Percentiles rank a stretch among this genome's conserved stretches.
Conservation (phyloP, 2,329 filamentous ascomycete genomes). For the Teratosphaeria nubilosa region DNA sequence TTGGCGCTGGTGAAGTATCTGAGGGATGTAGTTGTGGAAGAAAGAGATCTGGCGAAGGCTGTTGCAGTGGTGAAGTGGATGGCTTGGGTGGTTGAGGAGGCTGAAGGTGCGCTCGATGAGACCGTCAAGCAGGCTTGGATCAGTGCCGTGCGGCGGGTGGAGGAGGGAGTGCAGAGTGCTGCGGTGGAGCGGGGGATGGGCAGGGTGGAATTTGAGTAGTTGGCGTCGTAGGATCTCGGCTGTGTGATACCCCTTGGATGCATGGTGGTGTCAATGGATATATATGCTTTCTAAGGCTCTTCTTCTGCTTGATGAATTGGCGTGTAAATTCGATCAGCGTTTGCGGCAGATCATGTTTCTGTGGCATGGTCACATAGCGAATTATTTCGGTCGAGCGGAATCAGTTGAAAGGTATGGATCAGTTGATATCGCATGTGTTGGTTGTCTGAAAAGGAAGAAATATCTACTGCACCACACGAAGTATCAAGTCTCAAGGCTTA, state of each 20-base stretch:
- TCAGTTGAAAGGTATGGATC: too few species aligned
- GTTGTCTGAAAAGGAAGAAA: too few species aligned
- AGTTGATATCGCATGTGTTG: too few species aligned
- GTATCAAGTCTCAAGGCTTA: too few species aligned
- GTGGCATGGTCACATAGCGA: too few species aligned
- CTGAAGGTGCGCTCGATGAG: slow-evolving; percentile 16
- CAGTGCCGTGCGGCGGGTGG: slow-evolving; percentile 30
- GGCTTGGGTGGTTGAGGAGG: slow-evolving; percentile 28
- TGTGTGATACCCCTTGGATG: background rate
- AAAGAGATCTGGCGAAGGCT: slow-evolving; percentile 68
- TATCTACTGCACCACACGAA: too few species aligned
- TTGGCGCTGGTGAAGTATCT: slow-evolving; percentile 65
- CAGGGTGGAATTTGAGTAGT: slow-evolving; percentile 30
- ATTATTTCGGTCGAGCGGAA: too few species aligned
- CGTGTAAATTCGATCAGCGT: too few species aligned
- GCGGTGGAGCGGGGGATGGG: slow-evolving; percentile 37
- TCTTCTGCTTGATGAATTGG: too few species aligned
- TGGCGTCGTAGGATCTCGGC: background rate
- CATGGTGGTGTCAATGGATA: too few species aligned
- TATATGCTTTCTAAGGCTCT: too few species aligned
- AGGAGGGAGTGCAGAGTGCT: slow-evolving; percentile 33
- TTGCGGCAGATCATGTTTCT: too few species aligned
- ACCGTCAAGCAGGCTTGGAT: slow-evolving; percentile 23
- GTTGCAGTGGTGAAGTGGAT: slow-evolving; percentile 59
- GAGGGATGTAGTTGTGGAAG: slow-evolving; percentile 58